Evolutionary conservation across 768 basidiomycete species (phyloP).

Genomic region (Suillus fuscotomentosus): DNA sequence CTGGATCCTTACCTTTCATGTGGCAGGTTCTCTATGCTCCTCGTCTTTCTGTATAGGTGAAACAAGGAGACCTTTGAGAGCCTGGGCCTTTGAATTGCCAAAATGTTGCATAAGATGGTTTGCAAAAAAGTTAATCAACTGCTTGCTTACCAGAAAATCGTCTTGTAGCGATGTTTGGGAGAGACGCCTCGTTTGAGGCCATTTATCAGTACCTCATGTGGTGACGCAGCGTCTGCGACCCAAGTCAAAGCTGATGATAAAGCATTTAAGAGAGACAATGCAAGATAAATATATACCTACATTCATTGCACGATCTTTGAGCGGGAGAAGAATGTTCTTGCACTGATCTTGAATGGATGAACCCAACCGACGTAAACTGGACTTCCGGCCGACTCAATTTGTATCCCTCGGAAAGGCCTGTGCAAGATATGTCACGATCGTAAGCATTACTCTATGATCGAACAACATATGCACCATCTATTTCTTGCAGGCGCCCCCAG

Average conservation of each 20-base stretch:
- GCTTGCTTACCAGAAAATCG: slow-evolving; percentile 59
- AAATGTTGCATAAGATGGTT: not conserved
- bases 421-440: not conserved
- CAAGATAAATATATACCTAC: slow-evolving; percentile 34
- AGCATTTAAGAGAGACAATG: slow-evolving; percentile 1
- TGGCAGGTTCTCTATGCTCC: slow-evolving; percentile 14
- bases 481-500: slow-evolving; percentile 47
- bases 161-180: slow-evolving; percentile 62
- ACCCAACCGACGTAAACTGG: slow-evolving; percentile 56
- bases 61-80: slow-evolving; percentile 56
- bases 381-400: slow-evolving; percentile 49
- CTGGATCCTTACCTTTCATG: slow-evolving; percentile 8
- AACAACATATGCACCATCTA: slow-evolving; percentile 35
- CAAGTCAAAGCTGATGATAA: slow-evolving; percentile 61
- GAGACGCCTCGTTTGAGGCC: slow-evolving; percentile 78
- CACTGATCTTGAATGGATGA: slow-evolving; percentile 52
- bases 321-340: slow-evolving; percentile 16
- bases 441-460: not conserved
- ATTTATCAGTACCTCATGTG: slow-evolving; percentile 69
- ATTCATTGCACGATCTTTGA: slow-evolving; percentile 65
- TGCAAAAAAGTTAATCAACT: not conserved
- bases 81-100: slow-evolving; percentile 38
- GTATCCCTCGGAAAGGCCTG: slow-evolving; percentile 51
- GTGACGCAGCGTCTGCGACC: slow-evolving; percentile 48
- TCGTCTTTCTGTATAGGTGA: slow-evolving; percentile 37